phyloP scores from a whole-genome alignment of 2,329 filamentous ascomycete genomes.

The Talaromyces sp. region DNA sequence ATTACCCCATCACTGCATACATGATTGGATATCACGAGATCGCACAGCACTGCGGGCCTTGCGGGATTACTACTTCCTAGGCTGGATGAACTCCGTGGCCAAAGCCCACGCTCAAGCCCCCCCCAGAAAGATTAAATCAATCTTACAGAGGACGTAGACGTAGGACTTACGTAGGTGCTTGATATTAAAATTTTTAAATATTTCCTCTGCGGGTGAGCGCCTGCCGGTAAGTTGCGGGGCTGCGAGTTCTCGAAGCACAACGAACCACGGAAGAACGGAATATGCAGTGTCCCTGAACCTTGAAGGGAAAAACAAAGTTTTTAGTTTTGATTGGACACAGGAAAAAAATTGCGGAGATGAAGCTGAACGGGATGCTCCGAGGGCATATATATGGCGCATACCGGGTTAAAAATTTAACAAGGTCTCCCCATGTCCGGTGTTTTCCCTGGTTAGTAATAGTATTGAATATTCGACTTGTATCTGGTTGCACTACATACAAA shows the following conservation, averaged over 20 bases:
- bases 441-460: too few species aligned
- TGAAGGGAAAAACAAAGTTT: neutral
- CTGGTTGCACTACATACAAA: neutral
- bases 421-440: too few species aligned
- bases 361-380: neutral
- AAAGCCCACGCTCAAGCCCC: neutral
- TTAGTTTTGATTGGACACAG: neutral
- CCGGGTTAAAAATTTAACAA: too few species aligned
- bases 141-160: neutral
- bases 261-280: neutral
- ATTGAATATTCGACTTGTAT: neutral
- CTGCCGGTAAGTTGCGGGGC: neutral
- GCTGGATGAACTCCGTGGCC: neutral
- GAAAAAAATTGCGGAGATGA: neutral
- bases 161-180: too few species aligned
- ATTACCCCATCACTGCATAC: neutral
- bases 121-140: neutral
- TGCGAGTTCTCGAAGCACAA: neutral
- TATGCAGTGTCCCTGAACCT: neutral
- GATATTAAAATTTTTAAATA: neutral
- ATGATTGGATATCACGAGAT: neutral
- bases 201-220: neutral
- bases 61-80: neutral
- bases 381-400: neutral
- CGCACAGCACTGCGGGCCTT: neutral